A percentile compares a stretch with the other conserved stretches of the same genome.
Evolutionary conservation across 2,329 filamentous ascomycete species (phyloP).

Genomic region (Alternaria tenuissima): DNA sequence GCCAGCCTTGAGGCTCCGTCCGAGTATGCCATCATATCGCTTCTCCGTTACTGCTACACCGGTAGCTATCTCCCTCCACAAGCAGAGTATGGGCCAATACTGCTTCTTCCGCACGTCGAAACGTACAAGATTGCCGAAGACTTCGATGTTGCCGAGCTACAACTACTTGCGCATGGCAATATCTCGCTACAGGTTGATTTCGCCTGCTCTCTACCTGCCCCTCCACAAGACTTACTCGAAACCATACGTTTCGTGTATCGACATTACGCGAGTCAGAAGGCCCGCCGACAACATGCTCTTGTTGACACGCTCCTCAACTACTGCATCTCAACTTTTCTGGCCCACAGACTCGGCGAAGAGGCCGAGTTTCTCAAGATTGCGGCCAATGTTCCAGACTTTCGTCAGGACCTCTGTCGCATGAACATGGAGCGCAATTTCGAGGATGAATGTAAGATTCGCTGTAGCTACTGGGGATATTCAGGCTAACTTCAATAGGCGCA

Average conservation of each 20-base stretch:
- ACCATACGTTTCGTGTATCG: conserved; percentile 51
- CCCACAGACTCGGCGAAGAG: conserved; percentile 49
- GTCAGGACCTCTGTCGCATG: conserved; percentile 52
- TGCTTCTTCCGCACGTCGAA: conserved; percentile 53
- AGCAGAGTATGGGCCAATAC: conserved; percentile 32
- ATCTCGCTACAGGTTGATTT: conserved; percentile 52
- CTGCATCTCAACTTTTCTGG: conserved; percentile 51
- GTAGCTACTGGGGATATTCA: neutral
- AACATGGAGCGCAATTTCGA: conserved; percentile 50
- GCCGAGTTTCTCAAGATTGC: conserved; percentile 49
- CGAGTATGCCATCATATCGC: conserved; percentile 41
- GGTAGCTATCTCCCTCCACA: conserved; percentile 46
- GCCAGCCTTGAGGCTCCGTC: conserved; percentile 52
- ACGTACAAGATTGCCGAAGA: conserved; percentile 53
- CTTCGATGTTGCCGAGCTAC: conserved; percentile 52
- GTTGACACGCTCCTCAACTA: conserved; percentile 55
- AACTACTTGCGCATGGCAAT: conserved; percentile 50
- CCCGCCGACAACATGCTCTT: conserved; percentile 38
- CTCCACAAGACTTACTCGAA: conserved; percentile 51
- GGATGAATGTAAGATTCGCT: conserved; percentile 50
- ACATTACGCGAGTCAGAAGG: conserved; percentile 33
- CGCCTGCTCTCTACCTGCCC: conserved; percentile 48
- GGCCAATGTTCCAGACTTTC: conserved; percentile 50
- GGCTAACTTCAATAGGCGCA: conserved; percentile 21
- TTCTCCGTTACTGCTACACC: conserved; percentile 55